Evolutionary conservation across 306 rosid genomes (phyloP).

Genomic region (Lathyrus oleraceus): DNA sequence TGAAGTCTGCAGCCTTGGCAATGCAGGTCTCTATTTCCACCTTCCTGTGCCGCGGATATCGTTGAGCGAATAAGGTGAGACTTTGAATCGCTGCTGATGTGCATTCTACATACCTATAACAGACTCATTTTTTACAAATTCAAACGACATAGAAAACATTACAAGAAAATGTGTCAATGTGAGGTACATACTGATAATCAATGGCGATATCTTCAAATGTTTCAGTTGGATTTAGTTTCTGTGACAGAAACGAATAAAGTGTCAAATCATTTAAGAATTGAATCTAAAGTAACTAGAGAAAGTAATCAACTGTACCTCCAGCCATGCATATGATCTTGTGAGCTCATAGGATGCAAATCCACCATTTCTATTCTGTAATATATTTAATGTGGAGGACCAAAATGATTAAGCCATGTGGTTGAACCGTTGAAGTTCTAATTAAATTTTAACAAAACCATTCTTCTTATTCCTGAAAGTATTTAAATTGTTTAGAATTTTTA

Average conservation of each 20-base stretch:
- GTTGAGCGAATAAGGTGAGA: conserved; percentile 49
- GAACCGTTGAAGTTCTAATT: not conserved
- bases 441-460: conserved; percentile 7
- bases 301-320: conserved; percentile 49
- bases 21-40: conserved; percentile 59
- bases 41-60: conserved; percentile 41
- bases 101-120: conserved; percentile 66
- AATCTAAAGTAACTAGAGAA: not conserved
- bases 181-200: conserved; percentile 64
- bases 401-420: conserved; percentile 5
- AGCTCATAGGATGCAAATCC: conserved; percentile 87
- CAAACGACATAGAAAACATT: not conserved
- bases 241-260: conserved; percentile 17
- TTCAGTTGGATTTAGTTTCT: conserved; percentile 70
- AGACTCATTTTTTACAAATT: not conserved
- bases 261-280: not conserved
- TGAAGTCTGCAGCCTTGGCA: conserved; percentile 48
- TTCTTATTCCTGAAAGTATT: not conserved
- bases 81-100: conserved; percentile 65
- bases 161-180: not conserved
- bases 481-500: no score
- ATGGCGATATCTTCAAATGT: conserved; percentile 64
- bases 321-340: conserved; percentile 74
- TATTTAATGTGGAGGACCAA: not conserved
- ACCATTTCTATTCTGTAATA: conserved; percentile 59